These are phyloP conservation scores for Desmodesmus armatus DNA, from an alignment of 139 green algal species.

Conservation along the genomic window DNA sequence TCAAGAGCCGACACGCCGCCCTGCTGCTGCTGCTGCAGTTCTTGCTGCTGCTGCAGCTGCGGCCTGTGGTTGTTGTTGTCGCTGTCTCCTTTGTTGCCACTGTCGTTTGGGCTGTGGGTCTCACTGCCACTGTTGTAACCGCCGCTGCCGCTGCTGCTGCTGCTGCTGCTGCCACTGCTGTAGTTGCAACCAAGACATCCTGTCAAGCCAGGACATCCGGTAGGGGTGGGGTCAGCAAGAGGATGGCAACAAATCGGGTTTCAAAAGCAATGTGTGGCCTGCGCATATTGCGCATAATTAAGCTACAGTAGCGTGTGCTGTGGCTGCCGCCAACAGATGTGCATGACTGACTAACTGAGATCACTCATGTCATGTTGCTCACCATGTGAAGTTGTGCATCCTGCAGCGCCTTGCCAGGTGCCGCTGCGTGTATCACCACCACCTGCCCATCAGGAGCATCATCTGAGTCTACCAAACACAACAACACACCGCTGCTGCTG, in stretches of 20 bases:
- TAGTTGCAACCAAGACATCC: background rate
- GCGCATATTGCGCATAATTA: background rate
- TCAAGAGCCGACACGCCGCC: background rate
- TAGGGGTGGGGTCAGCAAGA: too few relatives aligned
- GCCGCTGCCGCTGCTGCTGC: background rate
- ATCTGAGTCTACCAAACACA: constrained; percentile 40
- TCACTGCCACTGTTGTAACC: background rate
- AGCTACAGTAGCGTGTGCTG: background rate
- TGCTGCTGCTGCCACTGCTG: constrained; percentile 1
- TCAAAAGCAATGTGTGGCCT: background rate
- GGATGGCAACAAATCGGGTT: too few relatives aligned
- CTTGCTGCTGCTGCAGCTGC: background rate
- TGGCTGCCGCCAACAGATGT: background rate
- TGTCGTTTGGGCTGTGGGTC: background rate
- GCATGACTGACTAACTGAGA: background rate
- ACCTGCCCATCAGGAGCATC: constrained; percentile 45
- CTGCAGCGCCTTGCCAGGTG: background rate
- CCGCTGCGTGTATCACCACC: constrained; percentile 17
- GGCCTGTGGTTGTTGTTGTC: background rate
- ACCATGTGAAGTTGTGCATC: background rate
- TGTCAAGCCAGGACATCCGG: background rate
- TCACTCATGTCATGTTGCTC: background rate
- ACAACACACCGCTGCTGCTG: constrained; percentile 5
- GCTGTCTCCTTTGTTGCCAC: background rate
- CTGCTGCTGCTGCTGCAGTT: constrained; percentile 9